Evolutionary conservation across 495 filamentous ascomycete genomes (phyloP).

Genomic region (Penicillium canariense): DNA sequence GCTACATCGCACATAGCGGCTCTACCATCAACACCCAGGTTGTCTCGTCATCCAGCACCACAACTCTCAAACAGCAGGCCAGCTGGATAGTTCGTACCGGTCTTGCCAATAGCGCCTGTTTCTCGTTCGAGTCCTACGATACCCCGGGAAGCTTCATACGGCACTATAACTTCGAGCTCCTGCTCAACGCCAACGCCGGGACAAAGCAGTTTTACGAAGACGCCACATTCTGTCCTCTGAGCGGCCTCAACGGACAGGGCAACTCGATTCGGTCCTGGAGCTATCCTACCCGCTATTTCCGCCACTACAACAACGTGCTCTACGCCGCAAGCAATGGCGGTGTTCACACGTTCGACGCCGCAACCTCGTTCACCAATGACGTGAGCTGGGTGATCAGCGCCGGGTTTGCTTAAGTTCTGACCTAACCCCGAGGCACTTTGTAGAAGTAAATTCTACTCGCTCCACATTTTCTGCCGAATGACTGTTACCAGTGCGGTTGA

Average conservation of each 20-base stretch:
- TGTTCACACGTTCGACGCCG: constrained; percentile 47
- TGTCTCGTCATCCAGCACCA: constrained; percentile 48
- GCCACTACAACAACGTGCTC: constrained; percentile 46
- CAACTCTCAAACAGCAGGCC: constrained; percentile 46
- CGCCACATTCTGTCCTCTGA: constrained; percentile 54
- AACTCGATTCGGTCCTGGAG: constrained; percentile 52
- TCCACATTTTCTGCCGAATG: too few species aligned
- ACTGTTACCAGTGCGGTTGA: too few species aligned
- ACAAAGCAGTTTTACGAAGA: constrained; percentile 53
- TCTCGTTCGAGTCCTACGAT: constrained; percentile 56
- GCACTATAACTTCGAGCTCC: constrained; percentile 47
- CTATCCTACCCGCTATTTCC: constrained; percentile 55
- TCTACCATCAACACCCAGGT: constrained; percentile 49
- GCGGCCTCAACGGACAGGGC: constrained; percentile 46
- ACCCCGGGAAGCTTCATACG: constrained; percentile 55
- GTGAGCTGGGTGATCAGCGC: constrained; percentile 47
- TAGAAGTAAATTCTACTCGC: too few species aligned
- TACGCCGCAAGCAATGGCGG: constrained; percentile 55
- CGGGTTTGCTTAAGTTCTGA: constrained; percentile 38
- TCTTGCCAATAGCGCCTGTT: constrained; percentile 51
- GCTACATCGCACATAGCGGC: constrained; percentile 51
- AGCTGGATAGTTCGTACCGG: constrained; percentile 55
- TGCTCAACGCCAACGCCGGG: constrained; percentile 47
- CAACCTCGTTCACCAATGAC: constrained; percentile 48
- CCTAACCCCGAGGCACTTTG: not conserved